These are phyloP conservation scores for Vachellia pachyceras DNA, from an alignment of 306 rosid species.

Conservation along the genomic window DNA sequence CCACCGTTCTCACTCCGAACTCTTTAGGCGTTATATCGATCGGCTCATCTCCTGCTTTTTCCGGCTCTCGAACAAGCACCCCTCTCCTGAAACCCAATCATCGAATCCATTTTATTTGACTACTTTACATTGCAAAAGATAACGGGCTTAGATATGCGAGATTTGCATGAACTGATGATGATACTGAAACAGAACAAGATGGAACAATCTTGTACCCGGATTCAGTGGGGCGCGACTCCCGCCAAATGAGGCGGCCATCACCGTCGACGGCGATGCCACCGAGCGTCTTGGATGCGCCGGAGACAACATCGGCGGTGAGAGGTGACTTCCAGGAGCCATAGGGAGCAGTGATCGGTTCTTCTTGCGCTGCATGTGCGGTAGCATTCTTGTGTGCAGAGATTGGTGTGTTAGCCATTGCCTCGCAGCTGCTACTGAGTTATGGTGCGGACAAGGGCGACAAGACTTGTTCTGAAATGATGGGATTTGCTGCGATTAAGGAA, in stretches of 20 bases:
- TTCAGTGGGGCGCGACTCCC: constrained; percentile 84
- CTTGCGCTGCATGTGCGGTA: constrained; percentile 36
- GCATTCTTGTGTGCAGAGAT: constrained; percentile 27
- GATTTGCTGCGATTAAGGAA: constrained; percentile 1
- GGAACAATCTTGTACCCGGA: constrained; percentile 57
- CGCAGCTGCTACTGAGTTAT: constrained; percentile 19
- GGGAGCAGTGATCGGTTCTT: constrained; percentile 58
- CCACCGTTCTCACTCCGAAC: constrained; percentile 78
- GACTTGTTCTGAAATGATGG: constrained; percentile 20
- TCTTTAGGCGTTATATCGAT: constrained; percentile 86
- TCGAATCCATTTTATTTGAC: constrained; percentile 3
- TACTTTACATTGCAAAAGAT: background rate
- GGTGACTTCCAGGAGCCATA: constrained; percentile 96
- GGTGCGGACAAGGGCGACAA: background rate
- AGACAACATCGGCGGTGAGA: constrained; percentile 81
- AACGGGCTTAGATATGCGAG: background rate
- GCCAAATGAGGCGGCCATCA: constrained; percentile 81
- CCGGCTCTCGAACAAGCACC: constrained; percentile 81
- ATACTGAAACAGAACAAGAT: background rate
- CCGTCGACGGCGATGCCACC: constrained; percentile 76
- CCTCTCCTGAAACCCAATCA: constrained; percentile 59
- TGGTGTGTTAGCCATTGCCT: constrained; percentile 57
- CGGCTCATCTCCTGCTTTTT: constrained; percentile 60
- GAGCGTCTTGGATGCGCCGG: constrained; percentile 80
- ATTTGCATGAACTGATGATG: background rate